These are phyloP conservation scores for Fusarium pseudoanthophilum DNA, from an alignment of 2,329 filamentous ascomycete genomes.

Conservation along the genomic window DNA sequence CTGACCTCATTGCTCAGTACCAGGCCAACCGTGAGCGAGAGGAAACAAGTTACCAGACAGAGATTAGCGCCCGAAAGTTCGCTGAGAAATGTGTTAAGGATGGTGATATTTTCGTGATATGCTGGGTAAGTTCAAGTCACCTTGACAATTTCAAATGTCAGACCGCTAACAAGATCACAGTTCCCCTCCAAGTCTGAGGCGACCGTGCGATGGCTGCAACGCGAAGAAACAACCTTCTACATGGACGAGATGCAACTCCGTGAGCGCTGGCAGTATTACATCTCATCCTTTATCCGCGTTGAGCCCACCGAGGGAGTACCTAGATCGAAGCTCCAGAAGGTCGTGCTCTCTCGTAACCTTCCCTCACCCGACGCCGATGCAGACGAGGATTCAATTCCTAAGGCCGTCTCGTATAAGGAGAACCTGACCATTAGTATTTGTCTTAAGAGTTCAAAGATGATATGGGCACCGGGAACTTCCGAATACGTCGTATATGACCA, in stretches of 20 bases:
- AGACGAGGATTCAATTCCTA: constrained; percentile 71
- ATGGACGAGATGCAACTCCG: constrained; percentile 87
- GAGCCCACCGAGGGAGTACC: constrained; percentile 87
- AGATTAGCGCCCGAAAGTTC: constrained; percentile 90
- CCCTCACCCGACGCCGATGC: constrained; percentile 70
- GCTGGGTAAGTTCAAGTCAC: constrained; percentile 75
- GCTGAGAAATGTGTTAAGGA: constrained; percentile 95
- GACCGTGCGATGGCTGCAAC: constrained; percentile 76
- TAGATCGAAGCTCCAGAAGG: constrained; percentile 71
- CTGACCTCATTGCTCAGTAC: constrained; percentile 89
- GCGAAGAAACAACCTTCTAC: constrained; percentile 81
- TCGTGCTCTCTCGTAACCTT: constrained; percentile 77
- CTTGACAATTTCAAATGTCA: background rate
- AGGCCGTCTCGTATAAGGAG: constrained; percentile 71
- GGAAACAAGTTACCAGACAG: constrained; percentile 87
- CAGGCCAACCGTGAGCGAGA: constrained; percentile 82
- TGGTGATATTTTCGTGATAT: constrained; percentile 88
- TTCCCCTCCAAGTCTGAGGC: constrained; percentile 75
- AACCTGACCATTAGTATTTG: constrained; percentile 78
- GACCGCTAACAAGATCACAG: constrained; percentile 58
- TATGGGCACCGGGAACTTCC: constrained; percentile 76
- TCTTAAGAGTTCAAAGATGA: constrained; percentile 80
- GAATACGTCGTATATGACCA: constrained; percentile 80
- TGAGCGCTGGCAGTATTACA: constrained; percentile 93
- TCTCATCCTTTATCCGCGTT: constrained; percentile 88